phyloP scores from a whole-genome alignment of 2,329 filamentous ascomycete genomes.

The Sporothrix luriei region DNA sequence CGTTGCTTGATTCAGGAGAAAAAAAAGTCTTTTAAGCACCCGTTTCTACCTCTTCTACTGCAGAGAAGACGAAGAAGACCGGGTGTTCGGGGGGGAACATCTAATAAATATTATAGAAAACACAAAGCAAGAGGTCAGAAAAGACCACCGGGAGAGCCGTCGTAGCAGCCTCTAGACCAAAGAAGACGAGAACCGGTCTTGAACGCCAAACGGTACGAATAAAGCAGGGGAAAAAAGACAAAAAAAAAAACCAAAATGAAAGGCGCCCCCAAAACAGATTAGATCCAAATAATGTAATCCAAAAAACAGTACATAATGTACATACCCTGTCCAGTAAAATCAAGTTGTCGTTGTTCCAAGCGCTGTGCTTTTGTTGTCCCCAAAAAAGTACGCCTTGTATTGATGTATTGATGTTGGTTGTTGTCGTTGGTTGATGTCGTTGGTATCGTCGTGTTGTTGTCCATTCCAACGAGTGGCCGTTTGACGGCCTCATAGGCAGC shows the following conservation, averaged over 20 bases:
- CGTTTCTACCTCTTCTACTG: background rate
- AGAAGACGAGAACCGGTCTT: slow-evolving; percentile 8
- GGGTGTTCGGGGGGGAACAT: background rate
- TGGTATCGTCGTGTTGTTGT: no score
- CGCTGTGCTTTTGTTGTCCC: background rate
- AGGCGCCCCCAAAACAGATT: slow-evolving; percentile 1
- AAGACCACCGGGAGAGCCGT: background rate
- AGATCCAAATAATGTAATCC: background rate
- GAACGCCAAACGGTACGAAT: slow-evolving; percentile 11
- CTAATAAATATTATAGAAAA: slow-evolving; percentile 8
- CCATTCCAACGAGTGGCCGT: background rate
- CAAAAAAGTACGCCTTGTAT: slow-evolving; percentile 17
- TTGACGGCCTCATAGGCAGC: slow-evolving; percentile 40
- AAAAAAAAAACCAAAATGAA: background rate
- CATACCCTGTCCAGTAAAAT: background rate
- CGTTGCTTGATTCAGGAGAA: background rate
- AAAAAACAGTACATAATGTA: background rate
- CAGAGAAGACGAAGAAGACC: background rate
- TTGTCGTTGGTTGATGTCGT: no score
- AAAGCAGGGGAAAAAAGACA: background rate
- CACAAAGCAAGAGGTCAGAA: background rate
- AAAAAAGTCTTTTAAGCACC: background rate
- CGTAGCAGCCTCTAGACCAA: background rate
- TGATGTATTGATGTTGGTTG: no score
- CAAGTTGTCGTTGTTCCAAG: background rate